Evolutionary conservation across 352 stramenopile genomes (phyloP).

Genomic region (Halophytophthora polymorphica): DNA sequence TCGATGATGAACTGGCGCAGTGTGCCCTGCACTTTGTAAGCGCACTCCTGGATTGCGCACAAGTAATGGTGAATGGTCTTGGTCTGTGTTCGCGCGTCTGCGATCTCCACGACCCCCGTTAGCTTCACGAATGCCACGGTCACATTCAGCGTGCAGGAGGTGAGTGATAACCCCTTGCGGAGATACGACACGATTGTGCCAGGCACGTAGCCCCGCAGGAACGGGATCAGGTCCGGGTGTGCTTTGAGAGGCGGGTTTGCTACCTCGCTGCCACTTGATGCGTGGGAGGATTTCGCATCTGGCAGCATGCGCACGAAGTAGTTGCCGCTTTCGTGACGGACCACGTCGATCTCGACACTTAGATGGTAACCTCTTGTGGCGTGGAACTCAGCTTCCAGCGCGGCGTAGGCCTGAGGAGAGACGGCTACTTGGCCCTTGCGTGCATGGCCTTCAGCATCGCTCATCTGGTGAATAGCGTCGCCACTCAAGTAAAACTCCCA

Average conservation of each 20-base stretch:
- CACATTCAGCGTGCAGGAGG: conserved; percentile 63
- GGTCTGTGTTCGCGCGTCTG: conserved; percentile 34
- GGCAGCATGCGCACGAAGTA: conserved; percentile 35
- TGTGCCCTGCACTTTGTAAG: conserved; percentile 77
- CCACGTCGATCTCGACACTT: conserved; percentile 14
- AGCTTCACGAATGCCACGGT: conserved; percentile 75
- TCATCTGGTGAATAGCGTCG: conserved; percentile 82
- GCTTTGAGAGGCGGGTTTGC: conserved; percentile 9
- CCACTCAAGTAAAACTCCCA: conserved; percentile 89
- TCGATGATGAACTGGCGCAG: conserved; percentile 87
- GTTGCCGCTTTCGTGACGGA: conserved; percentile 40
- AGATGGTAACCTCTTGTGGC: conserved; percentile 3
- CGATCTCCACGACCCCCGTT: conserved; percentile 48
- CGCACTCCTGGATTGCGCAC: conserved; percentile 69
- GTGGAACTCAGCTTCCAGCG: conserved; percentile 23
- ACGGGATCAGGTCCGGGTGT: conserved; percentile 46
- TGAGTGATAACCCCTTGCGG: conserved; percentile 60
- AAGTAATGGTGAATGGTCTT: conserved; percentile 57
- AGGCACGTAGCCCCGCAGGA: conserved; percentile 62
- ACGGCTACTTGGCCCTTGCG: conserved; percentile 73
- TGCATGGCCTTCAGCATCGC: conserved; percentile 60
- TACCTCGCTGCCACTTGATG: neutral
- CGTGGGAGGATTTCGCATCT: neutral
- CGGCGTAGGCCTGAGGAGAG: conserved; percentile 45
- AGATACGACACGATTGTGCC: conserved; percentile 68